Percentiles rank a stretch among this genome's conserved stretches.
phyloP scores from a whole-genome alignment of 2,329 filamentous ascomycete genomes.

The Neonectria neomacrospora region DNA sequence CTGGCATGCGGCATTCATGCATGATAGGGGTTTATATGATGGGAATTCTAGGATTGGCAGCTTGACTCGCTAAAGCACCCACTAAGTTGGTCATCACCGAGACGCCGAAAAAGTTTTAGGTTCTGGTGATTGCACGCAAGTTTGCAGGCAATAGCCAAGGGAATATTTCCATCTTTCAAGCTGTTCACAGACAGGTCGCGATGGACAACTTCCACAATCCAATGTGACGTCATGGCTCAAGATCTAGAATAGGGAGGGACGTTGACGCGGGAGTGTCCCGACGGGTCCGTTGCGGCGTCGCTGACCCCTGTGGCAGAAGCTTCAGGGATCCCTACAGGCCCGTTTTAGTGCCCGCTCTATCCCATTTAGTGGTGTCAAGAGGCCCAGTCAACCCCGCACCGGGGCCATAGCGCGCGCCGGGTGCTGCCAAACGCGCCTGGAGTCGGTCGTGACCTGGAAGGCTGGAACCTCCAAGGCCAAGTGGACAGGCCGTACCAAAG shows the following conservation, averaged over 20 bases:
- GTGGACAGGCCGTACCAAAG: background rate
- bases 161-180: background rate
- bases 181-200: background rate
- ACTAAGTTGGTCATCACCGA: background rate
- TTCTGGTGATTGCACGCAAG: background rate
- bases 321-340: constrained; percentile 15
- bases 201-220: background rate
- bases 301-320: background rate
- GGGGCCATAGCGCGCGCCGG: constrained; percentile 23
- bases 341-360: constrained; percentile 38
- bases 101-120: background rate
- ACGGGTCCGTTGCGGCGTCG: background rate
- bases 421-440: constrained; percentile 29
- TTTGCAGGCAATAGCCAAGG: too few species aligned
- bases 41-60: background rate
- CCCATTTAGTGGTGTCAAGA: constrained; percentile 36
- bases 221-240: background rate
- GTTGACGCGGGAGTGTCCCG: background rate
- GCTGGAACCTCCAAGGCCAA: too few species aligned
- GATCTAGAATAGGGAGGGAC: background rate
- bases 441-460: constrained; percentile 2
- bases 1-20: constrained; percentile 6
- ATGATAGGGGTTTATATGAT: background rate
- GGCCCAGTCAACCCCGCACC: constrained; percentile 38
- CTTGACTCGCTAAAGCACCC: background rate